Percentiles rank a stretch among this genome's conserved stretches.
These are phyloP conservation scores for Yamadazyma aaseri DNA, from an alignment of 1,139 yeast species.

Conservation along the genomic window DNA sequence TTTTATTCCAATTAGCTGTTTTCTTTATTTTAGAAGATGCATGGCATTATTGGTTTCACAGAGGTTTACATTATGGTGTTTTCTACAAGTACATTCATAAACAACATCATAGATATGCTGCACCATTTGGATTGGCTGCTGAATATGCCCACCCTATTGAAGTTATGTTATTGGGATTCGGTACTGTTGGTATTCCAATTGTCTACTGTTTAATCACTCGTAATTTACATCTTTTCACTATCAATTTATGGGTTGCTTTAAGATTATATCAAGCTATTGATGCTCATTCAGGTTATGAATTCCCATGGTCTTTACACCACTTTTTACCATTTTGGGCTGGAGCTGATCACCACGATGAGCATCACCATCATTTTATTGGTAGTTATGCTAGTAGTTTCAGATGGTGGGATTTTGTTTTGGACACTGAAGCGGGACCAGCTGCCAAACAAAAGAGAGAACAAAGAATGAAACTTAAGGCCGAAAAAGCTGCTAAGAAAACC, in stretches of 20 bases:
- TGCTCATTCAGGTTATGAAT: conserved; percentile 95
- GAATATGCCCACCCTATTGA: conserved; percentile 51
- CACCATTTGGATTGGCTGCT: conserved; percentile 50
- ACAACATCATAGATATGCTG: conserved; percentile 50
- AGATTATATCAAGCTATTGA: conserved; percentile 89
- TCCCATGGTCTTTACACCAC: conserved; percentile 93
- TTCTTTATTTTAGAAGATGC: conserved; percentile 46
- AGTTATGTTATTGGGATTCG: conserved; percentile 44
- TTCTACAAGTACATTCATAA: conserved; percentile 49
- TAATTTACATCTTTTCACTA: conserved; percentile 43
- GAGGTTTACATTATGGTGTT: conserved; percentile 46
- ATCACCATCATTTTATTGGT: conserved; percentile 82
- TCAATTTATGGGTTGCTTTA: conserved; percentile 42
- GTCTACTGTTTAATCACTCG: conserved; percentile 37
- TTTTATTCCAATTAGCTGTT: conserved; percentile 32
- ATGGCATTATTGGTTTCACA: conserved; percentile 50
- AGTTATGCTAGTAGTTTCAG: conserved; percentile 46
- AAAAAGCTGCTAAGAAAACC: conserved; percentile 17
- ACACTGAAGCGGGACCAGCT: conserved; percentile 45
- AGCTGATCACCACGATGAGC: conserved; percentile 96
- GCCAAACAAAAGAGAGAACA: conserved; percentile 40
- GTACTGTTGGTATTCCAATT: conserved; percentile 49
- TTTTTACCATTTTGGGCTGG: conserved; percentile 97
- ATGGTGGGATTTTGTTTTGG: conserved; percentile 46
- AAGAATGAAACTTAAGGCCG: conserved; percentile 34